A percentile compares a stretch with the other conserved stretches of the same genome.
phyloP scores from a whole-genome alignment of 495 filamentous ascomycete species.

The Penicillium argentinense region DNA sequence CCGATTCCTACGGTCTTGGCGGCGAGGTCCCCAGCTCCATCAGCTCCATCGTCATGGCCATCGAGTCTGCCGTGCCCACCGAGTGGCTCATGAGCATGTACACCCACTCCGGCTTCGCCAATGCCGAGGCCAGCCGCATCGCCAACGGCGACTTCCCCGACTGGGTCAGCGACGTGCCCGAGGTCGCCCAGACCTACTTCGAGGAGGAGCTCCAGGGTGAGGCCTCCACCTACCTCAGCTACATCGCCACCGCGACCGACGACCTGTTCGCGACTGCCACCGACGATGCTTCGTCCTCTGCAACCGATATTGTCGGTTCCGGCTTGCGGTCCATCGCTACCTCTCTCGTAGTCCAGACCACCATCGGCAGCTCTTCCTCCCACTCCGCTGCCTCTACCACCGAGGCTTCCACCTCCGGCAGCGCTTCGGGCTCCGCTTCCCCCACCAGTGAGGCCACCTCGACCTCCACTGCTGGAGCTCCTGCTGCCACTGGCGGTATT shows the following conservation, averaged over 20 bases:
- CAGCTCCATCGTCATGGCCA: constrained; percentile 9
- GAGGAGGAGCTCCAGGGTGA: constrained; percentile 15
- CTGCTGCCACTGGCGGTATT: constrained; percentile 15
- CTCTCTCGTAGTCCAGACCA: not conserved
- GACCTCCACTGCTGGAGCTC: constrained; percentile 14
- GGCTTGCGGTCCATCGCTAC: not conserved
- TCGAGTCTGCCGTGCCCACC: constrained; percentile 19
- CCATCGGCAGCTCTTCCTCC: constrained; percentile 2
- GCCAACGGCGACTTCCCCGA: constrained; percentile 14
- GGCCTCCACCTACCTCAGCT: constrained; percentile 8
- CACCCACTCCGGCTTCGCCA: constrained; percentile 10
- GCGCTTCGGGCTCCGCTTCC: constrained; percentile 3
- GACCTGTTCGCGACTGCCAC: not conserved
- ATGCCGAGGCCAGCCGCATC: constrained; percentile 13
- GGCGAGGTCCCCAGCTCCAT: not conserved
- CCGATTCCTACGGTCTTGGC: not conserved
- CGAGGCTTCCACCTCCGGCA: constrained; percentile 1
- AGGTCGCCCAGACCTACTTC: constrained; percentile 16
- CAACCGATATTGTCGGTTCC: not conserved
- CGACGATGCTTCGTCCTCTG: not conserved
- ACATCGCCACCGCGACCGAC: not conserved
- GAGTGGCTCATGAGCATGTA: constrained; percentile 11
- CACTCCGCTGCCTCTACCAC: not conserved
- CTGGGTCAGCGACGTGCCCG: constrained; percentile 25
- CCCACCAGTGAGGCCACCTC: constrained; percentile 6